Base-by-base conservation (phyloP, 192 early-diverging fungal species). In the Gamsiella multidivaricata region DNA sequence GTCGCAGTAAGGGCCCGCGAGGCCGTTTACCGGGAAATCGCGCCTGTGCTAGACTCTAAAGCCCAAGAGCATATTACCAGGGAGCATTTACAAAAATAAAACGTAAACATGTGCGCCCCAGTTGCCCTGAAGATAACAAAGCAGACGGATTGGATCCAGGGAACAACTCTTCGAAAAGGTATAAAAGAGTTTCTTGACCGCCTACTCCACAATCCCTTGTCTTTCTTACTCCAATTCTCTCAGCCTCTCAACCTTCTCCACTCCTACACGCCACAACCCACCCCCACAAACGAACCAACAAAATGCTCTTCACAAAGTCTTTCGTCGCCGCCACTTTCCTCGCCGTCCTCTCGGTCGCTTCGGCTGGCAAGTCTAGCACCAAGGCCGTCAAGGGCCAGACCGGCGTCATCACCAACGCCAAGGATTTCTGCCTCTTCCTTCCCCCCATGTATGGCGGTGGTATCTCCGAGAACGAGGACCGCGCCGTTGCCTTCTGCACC, bases 341-440 rank as follows among this genome's bases (percentile, higher is more conserved):
- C 33, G 45, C 55, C 5, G 45, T 76, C 43, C 58, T 67, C 53
- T 67, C 72, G 7, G 57, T 66, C 36, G 57, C 72, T 52, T 22
- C 56, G 29, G 58, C 72, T 36, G 65, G 59, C 23, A 46, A 43
- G 39, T 6, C 70, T 23, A 37, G 52, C 25, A 11, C 59, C 45
- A 49, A 50, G 33, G 28, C 41, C 28, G 31, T 51, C 42, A 59
- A 57, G 32, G 54, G 74, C 51, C 65, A 69, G 46, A 58, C 31
- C 22, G 67, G 65, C 23, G 61, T 57, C 26, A 43, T 83, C 33
- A 34, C 47, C 32, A 80, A 68, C 42, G 50, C 54, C 2, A 64
- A 59, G 14, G 69, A 83, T 9, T 87, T 87, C 53, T 87, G 85
- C 39, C 47, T 84, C 15, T 87, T 87, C 69, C 61, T 87, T 47